A percentile compares a stretch with the other conserved stretches of the same genome.
phyloP scores from a whole-genome alignment of 345 rosid genomes.

The Draba incana region DNA sequence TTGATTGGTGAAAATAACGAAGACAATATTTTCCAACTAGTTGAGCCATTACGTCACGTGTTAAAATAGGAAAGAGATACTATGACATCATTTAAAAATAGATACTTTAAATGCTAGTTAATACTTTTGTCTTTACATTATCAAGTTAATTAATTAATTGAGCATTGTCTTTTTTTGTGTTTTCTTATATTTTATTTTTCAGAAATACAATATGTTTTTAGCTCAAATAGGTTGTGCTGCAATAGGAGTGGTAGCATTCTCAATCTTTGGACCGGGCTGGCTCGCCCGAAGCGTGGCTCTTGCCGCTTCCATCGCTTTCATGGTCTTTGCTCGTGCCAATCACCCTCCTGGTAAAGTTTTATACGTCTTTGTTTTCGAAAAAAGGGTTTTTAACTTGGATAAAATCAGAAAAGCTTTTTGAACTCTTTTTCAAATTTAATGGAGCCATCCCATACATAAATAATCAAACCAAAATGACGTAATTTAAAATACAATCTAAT shows the following conservation, averaged over 20 bases:
- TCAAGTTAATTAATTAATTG: not conserved
- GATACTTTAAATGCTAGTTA: not conserved
- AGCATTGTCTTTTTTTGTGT: not conserved
- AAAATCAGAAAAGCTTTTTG: not conserved
- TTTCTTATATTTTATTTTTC: constrained; percentile 42
- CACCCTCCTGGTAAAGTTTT: constrained; percentile 81
- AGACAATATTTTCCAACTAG: constrained; percentile 5
- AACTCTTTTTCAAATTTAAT: not conserved
- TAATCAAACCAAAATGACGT: constrained; percentile 1
- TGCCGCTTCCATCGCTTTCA: constrained; percentile 84
- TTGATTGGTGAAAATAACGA: not conserved
- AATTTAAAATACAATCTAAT: not conserved
- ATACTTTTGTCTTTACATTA: not conserved
- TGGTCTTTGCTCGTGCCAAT: constrained; percentile 64
- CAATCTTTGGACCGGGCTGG: constrained; percentile 81
- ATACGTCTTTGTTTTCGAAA: not conserved
- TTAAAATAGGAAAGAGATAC: constrained; percentile 4
- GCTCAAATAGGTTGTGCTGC: constrained; percentile 94
- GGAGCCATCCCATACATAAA: not conserved
- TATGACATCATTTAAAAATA: constrained; percentile 1
- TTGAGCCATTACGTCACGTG: constrained; percentile 27
- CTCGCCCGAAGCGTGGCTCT: constrained; percentile 78
- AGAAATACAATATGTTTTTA: constrained; percentile 93
- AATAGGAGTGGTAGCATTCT: constrained; percentile 79
- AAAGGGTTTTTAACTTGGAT: not conserved